A percentile compares a stretch with the other conserved stretches of the same genome.
These are phyloP conservation scores for Fonsecaea monophora DNA, from an alignment of 2,329 filamentous ascomycete genomes.

Conservation along the genomic window DNA sequence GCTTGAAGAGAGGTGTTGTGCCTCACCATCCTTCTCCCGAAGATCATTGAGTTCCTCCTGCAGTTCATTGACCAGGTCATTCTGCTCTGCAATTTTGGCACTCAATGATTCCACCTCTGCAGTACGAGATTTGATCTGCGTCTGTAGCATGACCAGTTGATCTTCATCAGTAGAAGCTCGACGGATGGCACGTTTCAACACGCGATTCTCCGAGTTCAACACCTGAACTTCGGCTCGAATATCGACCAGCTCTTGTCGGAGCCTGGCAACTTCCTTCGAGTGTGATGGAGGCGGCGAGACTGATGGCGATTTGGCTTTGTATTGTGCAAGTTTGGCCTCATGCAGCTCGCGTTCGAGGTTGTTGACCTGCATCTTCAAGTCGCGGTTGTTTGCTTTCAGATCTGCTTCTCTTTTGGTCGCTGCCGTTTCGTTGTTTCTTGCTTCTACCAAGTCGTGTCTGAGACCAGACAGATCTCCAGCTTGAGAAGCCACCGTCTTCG, in stretches of 20 bases:
- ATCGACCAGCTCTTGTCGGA: conserved; percentile 67
- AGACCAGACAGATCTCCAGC: conserved; percentile 64
- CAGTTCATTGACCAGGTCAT: conserved; percentile 65
- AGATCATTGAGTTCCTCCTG: conserved; percentile 56
- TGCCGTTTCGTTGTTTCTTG: conserved; percentile 70
- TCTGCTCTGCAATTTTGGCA: conserved; percentile 72
- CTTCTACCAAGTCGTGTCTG: conserved; percentile 67
- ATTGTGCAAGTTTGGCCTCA: conserved; percentile 60
- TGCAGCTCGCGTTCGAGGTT: conserved; percentile 73
- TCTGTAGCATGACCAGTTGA: conserved; percentile 53
- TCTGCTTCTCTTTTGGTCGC: conserved; percentile 69
- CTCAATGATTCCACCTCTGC: conserved; percentile 70
- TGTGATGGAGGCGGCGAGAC: conserved; percentile 61
- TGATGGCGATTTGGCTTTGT: conserved; percentile 57
- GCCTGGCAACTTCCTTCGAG: conserved; percentile 64
- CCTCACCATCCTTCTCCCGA: conserved; percentile 62
- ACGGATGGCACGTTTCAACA: conserved; percentile 61
- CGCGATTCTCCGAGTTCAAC: conserved; percentile 57
- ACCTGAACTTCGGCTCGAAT: conserved; percentile 67
- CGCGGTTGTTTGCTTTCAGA: conserved; percentile 68
- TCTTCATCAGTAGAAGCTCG: conserved; percentile 52
- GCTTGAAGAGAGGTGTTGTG: conserved; percentile 72
- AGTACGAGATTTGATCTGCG: conserved; percentile 55
- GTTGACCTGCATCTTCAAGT: conserved; percentile 68
- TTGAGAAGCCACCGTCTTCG: conserved; percentile 48